These are phyloP conservation scores for Neocucurbitaria cava DNA, from an alignment of 2,329 filamentous ascomycete species.

Conservation along the genomic window DNA sequence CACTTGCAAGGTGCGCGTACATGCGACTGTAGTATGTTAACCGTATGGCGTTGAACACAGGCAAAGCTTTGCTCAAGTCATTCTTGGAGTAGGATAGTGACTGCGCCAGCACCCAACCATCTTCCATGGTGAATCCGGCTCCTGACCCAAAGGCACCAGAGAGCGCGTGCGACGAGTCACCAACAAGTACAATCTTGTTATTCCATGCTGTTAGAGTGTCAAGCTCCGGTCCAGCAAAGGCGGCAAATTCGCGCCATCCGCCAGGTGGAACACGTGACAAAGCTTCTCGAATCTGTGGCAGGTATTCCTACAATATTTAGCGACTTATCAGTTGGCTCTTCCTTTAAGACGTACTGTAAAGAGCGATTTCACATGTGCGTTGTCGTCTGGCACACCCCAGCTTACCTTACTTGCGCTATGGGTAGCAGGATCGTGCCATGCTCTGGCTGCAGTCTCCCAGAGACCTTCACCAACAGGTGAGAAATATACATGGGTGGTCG, in stretches of 20 bases:
- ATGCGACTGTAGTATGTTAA: slow-evolving; percentile 53
- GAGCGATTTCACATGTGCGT: slow-evolving; percentile 47
- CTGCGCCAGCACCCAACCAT: slow-evolving; percentile 54
- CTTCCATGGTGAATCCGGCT: slow-evolving; percentile 56
- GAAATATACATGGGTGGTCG: slow-evolving; percentile 52
- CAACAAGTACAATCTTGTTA: slow-evolving; percentile 56
- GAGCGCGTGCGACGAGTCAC: slow-evolving; percentile 63
- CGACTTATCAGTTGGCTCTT: not conserved
- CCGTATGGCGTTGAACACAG: slow-evolving; percentile 50
- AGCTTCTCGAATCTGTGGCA: slow-evolving; percentile 51
- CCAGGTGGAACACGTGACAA: slow-evolving; percentile 49
- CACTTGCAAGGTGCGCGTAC: slow-evolving; percentile 44
- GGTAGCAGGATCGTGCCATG: slow-evolving; percentile 40
- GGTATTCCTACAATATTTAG: slow-evolving; percentile 45
- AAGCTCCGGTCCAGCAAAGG: slow-evolving; percentile 57
- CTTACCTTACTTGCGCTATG: slow-evolving; percentile 41
- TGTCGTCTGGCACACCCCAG: slow-evolving; percentile 50
- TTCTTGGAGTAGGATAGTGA: slow-evolving; percentile 29
- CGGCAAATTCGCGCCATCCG: slow-evolving; percentile 57
- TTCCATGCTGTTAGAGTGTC: slow-evolving; percentile 51
- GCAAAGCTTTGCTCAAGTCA: slow-evolving; percentile 35
- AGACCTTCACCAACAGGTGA: slow-evolving; percentile 43
- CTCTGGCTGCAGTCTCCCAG: slow-evolving; percentile 51
- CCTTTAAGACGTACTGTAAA: slow-evolving; percentile 36
- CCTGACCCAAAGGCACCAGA: slow-evolving; percentile 57